A percentile compares a stretch with the other conserved stretches of the same genome.
Evolutionary conservation across 2,329 filamentous ascomycete genomes (phyloP).

Genomic region (Ceratocystis ficicola): DNA sequence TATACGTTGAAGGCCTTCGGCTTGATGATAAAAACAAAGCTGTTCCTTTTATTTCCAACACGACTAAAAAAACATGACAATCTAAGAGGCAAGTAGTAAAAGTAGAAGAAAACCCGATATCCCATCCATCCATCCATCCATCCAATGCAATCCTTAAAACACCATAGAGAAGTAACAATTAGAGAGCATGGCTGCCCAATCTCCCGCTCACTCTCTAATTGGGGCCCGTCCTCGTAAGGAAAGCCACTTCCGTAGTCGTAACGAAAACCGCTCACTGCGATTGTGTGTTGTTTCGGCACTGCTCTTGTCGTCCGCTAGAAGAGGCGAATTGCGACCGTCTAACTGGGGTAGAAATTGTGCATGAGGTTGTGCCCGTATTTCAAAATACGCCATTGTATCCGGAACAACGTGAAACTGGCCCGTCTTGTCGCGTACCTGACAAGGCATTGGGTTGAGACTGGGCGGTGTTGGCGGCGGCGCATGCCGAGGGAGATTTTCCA

Average conservation of each 20-base stretch:
- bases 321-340: background rate
- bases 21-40: background rate
- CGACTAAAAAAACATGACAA: background rate
- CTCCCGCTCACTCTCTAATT: background rate
- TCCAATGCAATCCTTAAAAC: background rate
- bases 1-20: background rate
- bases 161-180: background rate
- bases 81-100: background rate
- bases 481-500: constrained; percentile 4
- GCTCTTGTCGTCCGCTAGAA: background rate
- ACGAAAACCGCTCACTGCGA: constrained; percentile 12
- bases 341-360: background rate
- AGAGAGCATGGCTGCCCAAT: background rate
- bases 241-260: constrained; percentile 11
- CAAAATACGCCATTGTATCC: constrained; percentile 16
- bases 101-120: background rate
- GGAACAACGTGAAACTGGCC: constrained; percentile 20
- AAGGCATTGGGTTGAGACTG: constrained; percentile 12
- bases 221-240: background rate
- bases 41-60: background rate
- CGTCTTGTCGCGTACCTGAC: constrained; percentile 16
- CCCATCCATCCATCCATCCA: background rate
- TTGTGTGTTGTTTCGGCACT: background rate
- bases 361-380: constrained; percentile 12
- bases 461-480: constrained; percentile 13